Conservation (phyloP, 78 protist species). For the Emiliania huxleyi region DNA sequence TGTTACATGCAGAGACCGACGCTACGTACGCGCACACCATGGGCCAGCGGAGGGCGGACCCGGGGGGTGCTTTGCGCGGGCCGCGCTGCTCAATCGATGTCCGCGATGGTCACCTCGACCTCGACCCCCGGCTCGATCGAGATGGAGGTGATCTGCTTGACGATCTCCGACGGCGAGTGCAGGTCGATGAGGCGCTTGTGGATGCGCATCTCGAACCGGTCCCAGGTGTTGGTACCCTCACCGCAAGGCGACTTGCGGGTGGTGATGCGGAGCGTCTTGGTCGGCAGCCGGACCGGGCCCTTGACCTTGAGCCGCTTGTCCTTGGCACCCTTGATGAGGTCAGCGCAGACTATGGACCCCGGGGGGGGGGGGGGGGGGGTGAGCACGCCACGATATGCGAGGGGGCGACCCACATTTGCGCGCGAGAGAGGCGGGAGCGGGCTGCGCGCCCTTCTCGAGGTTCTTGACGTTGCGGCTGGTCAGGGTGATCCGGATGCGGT, state of each 20-base stretch:
- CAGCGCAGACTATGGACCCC: conserved; percentile 76
- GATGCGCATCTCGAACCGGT: conserved; percentile 98
- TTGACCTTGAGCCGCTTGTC: conserved; percentile 78
- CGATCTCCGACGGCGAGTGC: conserved; percentile 83
- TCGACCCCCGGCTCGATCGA: conserved; percentile 92
- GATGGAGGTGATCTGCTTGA: conserved; percentile 90
- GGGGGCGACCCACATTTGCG: no score
- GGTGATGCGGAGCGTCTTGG: conserved; percentile 93
- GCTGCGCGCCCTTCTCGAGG: conserved; percentile 87
- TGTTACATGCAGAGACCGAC: no score
- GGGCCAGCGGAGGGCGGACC: no score
- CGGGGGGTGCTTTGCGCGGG: no score
- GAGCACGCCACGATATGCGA: no score
- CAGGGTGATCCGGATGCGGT: conserved; percentile 93
- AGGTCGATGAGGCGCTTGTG: conserved; percentile 99
- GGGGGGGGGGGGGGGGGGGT: background rate
- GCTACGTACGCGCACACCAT: no score
- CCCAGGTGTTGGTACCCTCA: conserved; percentile 99
- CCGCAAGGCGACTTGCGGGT: conserved; percentile 99
- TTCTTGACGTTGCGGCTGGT: conserved; percentile 86
- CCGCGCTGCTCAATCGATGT: no score
- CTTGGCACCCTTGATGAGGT: conserved; percentile 88
- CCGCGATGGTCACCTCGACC: conserved; percentile 88
- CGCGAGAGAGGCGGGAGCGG: background rate
- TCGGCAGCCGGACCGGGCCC: conserved; percentile 99